Conservation (phyloP, 2,329 filamentous ascomycete genomes). For the Arachnomyces sp. region DNA sequence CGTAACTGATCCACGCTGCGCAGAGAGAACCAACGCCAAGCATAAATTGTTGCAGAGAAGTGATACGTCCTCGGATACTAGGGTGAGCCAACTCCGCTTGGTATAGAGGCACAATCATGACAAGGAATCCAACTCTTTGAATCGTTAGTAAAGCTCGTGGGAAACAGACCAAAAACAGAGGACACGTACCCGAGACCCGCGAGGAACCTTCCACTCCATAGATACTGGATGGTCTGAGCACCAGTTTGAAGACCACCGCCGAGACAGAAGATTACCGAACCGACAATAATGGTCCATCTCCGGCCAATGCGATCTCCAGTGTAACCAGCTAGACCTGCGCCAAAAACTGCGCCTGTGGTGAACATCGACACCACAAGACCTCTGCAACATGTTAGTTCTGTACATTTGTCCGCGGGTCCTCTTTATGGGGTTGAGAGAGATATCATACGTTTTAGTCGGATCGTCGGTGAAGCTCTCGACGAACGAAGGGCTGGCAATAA, state of each 20-base stretch:
- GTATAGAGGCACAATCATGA: slow-evolving; percentile 62
- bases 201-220: slow-evolving; percentile 62
- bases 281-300: slow-evolving; percentile 62
- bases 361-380: slow-evolving; percentile 70
- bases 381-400: slow-evolving; percentile 24
- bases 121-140: slow-evolving; percentile 49
- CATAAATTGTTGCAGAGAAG: slow-evolving; percentile 74
- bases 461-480: slow-evolving; percentile 23
- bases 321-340: slow-evolving; percentile 56
- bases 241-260: slow-evolving; percentile 67
- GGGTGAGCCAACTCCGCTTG: slow-evolving; percentile 75
- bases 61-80: slow-evolving; percentile 65
- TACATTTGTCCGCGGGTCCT: slow-evolving; percentile 4
- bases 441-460: slow-evolving; percentile 24
- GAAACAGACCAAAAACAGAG: slow-evolving; percentile 29
- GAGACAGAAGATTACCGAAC: slow-evolving; percentile 61
- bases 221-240: slow-evolving; percentile 50
- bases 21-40: slow-evolving; percentile 64
- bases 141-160: slow-evolving; percentile 25
- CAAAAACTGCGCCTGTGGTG: slow-evolving; percentile 66
- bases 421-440: background rate
- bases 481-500: slow-evolving; percentile 38
- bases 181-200: slow-evolving; percentile 55
- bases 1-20: slow-evolving; percentile 67
- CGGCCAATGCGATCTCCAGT: slow-evolving; percentile 58